Base-by-base conservation (phyloP, 2,329 filamentous ascomycete genomes). In the Neocatenulostroma microsporum region DNA sequence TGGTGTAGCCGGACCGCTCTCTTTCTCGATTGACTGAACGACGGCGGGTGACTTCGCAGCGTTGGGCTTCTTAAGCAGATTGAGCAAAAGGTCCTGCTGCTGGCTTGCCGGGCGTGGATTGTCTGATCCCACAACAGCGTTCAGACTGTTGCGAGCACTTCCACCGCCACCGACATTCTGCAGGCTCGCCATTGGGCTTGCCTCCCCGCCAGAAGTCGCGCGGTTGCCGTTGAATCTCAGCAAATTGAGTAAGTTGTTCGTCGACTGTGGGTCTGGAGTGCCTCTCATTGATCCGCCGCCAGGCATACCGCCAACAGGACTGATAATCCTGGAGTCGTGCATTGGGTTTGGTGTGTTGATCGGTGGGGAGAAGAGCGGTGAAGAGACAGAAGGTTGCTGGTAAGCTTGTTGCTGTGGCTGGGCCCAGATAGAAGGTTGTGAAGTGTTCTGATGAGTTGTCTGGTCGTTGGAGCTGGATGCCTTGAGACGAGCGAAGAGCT, bases 51-150 rank as follows among this genome's bases (percentile, higher is more conserved):
- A 14, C 41, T 61, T 60, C 40, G 56, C 36, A 23, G 37, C 21
- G 21, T 50, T 54, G 11, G 61, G 79, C 32, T 82, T 80, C 54
- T 87, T 91, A 46, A 98, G 73, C 40, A 96, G 70, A 51, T 85
- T 82, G 44, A 96, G 76, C 31, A 98, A 70, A 55, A 91, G 84
- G 46, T 89, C 80, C 61, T 93, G 84, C 4, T 87, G 84, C 58
- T 86, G 81, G 30, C 77, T 38, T 17, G 36, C n/a, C n/a, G n/a
- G n/a, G n/a, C n/a, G n/a, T n/a, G n/a, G n/a, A n/a, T n/a, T n/a
- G n/a, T n/a, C n/a, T n/a, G 13, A 11, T 31, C 14, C 21, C 15
- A 20, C 13, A 15, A 23, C 7, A 26, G 13, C 11, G 19, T 29
- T n/a, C n/a, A n/a, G n/a, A n/a, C n/a, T n/a, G n/a, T n/a, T n/a